A percentile compares a stretch with the other conserved stretches of the same genome.
These are phyloP conservation scores for Coriolopsis trogii DNA, from an alignment of 1,284 basidiomycete species.

Conservation along the genomic window DNA sequence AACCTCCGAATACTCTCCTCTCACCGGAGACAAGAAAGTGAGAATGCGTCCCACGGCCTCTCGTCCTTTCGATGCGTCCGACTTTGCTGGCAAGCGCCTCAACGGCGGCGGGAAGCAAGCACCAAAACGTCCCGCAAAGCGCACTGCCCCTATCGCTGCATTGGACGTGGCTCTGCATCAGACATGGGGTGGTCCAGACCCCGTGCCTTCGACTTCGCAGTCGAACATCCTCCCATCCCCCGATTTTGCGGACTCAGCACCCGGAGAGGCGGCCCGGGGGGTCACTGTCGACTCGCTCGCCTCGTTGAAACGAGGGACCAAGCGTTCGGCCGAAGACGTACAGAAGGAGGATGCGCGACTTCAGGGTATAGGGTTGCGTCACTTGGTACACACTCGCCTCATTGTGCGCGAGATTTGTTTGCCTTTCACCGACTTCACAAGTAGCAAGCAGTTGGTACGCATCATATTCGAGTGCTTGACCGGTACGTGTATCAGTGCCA, in stretches of 20 bases:
- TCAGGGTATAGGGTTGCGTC: not conserved
- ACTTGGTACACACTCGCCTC: constrained; percentile 8
- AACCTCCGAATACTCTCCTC: not conserved
- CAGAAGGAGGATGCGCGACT: not conserved
- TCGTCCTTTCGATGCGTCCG: not conserved
- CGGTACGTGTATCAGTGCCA: not conserved
- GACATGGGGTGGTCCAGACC: too few species aligned
- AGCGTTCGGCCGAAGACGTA: not conserved
- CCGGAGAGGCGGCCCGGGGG: too few species aligned
- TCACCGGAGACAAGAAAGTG: not conserved
- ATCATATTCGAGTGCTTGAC: not conserved
- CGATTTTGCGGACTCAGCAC: too few species aligned
- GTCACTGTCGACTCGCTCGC: not conserved
- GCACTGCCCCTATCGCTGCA: too few species aligned
- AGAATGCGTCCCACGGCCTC: not conserved
- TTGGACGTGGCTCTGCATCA: too few species aligned
- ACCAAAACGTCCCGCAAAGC: too few species aligned
- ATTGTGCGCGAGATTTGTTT: constrained; percentile 10
- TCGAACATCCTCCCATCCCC: too few species aligned
- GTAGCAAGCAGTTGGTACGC: not conserved
- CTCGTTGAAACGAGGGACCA: too few species aligned
- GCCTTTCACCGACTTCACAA: not conserved
- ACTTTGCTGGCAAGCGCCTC: too few species aligned
- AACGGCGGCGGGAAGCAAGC: too few species aligned
- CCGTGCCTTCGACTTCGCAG: too few species aligned